Conservation (phyloP, 352 stramenopile genomes). For the Pythium plurisporium region DNA sequence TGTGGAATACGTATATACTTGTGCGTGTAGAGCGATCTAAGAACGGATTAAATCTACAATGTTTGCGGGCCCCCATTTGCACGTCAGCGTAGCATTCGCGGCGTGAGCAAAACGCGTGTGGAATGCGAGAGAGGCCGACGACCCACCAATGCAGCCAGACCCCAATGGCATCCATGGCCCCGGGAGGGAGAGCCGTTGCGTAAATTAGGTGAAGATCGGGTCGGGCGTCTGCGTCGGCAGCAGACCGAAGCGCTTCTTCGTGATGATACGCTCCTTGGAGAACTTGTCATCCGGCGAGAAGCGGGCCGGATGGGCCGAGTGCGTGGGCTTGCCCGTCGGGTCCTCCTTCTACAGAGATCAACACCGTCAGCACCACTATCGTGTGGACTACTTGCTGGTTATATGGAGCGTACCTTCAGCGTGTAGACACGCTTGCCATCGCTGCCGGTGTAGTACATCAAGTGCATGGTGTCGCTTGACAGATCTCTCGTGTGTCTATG, state of each 20-base stretch:
- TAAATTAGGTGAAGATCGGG: constrained; percentile 78
- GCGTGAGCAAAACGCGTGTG: too few relatives aligned
- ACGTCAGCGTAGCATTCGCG: too few relatives aligned
- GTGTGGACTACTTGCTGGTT: neutral
- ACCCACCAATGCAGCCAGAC: too few relatives aligned
- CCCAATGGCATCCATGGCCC: too few relatives aligned
- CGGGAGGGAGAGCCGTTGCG: neutral
- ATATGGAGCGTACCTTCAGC: constrained; percentile 86
- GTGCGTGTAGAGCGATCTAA: too few relatives aligned
- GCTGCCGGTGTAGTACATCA: constrained; percentile 98
- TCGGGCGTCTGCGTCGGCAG: constrained; percentile 94
- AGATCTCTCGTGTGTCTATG: neutral
- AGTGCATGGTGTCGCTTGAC: constrained; percentile 88
- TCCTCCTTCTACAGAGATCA: constrained; percentile 87
- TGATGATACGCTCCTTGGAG: constrained; percentile 96
- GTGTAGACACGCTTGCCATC: constrained; percentile 98
- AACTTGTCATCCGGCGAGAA: constrained; percentile 99
- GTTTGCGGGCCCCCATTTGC: too few relatives aligned
- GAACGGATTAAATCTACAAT: too few relatives aligned
- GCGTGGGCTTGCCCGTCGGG: constrained; percentile 89
- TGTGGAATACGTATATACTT: constrained; percentile 17
- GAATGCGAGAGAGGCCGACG: too few relatives aligned
- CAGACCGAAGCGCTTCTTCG: constrained; percentile 98
- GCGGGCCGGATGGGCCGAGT: constrained; percentile 95
- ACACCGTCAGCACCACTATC: neutral